phyloP scores from a whole-genome alignment of 1,139 yeast species.

The Saccharomycopsis phalli region DNA sequence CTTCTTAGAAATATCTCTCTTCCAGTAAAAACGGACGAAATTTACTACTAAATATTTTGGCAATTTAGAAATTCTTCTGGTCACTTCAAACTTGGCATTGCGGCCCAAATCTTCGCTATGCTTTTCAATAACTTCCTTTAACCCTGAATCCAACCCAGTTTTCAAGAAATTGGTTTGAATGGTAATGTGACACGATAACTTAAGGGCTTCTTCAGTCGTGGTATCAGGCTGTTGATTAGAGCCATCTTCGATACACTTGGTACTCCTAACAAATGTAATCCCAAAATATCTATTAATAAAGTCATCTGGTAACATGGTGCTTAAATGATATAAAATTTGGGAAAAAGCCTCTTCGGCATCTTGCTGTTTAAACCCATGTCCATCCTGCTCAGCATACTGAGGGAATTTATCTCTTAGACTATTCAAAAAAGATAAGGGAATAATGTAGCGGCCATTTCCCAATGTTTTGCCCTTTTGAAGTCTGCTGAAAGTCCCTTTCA shows the following conservation, averaged over 20 bases:
- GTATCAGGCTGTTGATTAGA: constrained; percentile 44
- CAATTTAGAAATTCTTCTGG: constrained; percentile 62
- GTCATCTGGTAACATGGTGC: constrained; percentile 36
- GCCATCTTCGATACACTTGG: constrained; percentile 45
- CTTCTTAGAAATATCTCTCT: constrained; percentile 81
- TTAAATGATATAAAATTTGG: constrained; percentile 53
- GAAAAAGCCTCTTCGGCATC: constrained; percentile 97
- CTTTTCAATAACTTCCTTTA: constrained; percentile 72
- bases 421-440: constrained; percentile 59
- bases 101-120: constrained; percentile 60
- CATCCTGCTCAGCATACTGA: constrained; percentile 73
- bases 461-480: constrained; percentile 31
- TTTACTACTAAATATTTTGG: constrained; percentile 88
- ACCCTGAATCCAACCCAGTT: constrained; percentile 72
- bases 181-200: constrained; percentile 82
- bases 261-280: constrained; percentile 52
- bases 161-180: constrained; percentile 79
- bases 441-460: constrained; percentile 28
- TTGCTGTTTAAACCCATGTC: constrained; percentile 79
- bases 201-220: constrained; percentile 50
- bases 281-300: constrained; percentile 52
- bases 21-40: constrained; percentile 93
- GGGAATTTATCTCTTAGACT: constrained; percentile 63
- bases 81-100: constrained; percentile 61
- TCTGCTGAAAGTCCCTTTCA: constrained; percentile 31